phyloP scores from a whole-genome alignment of 1,284 basidiomycete species.

The Prillingera fragicola region DNA sequence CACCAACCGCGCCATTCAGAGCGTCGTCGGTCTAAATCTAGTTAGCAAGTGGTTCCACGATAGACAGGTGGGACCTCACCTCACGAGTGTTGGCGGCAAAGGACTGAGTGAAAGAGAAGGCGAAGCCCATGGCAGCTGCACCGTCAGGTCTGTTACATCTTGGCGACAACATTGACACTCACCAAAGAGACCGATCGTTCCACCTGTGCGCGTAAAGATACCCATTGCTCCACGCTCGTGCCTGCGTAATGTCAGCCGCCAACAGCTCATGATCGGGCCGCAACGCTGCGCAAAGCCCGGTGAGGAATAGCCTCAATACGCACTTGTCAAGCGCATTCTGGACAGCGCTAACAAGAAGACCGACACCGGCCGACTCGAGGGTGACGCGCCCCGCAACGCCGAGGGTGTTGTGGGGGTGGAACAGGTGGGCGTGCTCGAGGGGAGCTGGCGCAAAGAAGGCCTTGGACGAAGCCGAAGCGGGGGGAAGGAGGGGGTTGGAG shows the following conservation, averaged over 20 bases:
- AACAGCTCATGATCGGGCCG: neutral
- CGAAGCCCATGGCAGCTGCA: constrained; percentile 82
- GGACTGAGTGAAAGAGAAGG: constrained; percentile 77
- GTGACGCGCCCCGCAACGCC: constrained; percentile 56
- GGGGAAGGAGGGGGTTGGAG: constrained; percentile 35
- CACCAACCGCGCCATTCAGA: constrained; percentile 77
- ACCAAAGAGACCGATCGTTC: constrained; percentile 78
- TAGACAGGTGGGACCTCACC: constrained; percentile 23
- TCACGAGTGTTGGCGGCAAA: constrained; percentile 73
- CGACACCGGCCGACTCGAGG: constrained; percentile 65
- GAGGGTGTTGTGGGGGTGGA: constrained; percentile 38
- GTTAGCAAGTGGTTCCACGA: neutral
- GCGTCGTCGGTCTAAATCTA: constrained; percentile 62
- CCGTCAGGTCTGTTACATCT: constrained; percentile 6
- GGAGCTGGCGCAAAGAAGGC: constrained; percentile 37
- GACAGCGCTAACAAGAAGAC: constrained; percentile 69
- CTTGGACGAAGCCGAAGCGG: constrained; percentile 21
- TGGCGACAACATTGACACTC: constrained; percentile 37
- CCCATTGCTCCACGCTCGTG: constrained; percentile 84
- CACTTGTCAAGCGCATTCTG: constrained; percentile 72
- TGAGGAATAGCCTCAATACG: constrained; percentile 11
- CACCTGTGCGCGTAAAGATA: constrained; percentile 69
- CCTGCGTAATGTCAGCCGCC: constrained; percentile 22
- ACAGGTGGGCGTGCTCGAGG: constrained; percentile 29
- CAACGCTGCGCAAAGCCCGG: neutral